Evolutionary conservation across 371 early-diverging fungal species (phyloP).

Genomic region (Mucor ambiguus): DNA sequence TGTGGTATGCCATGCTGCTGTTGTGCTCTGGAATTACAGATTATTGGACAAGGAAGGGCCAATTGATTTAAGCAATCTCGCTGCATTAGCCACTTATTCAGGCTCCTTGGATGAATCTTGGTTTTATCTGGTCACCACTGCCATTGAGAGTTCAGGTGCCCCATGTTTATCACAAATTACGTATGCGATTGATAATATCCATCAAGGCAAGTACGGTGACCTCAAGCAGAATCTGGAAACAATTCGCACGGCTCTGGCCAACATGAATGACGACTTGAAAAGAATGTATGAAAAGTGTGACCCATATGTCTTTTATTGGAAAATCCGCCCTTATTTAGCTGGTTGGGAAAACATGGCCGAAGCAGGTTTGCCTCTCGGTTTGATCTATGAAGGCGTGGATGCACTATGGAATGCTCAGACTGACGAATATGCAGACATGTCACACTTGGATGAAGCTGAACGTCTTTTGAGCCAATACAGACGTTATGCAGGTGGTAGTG

Average conservation of each 20-base stretch:
- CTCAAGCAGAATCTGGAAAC: slow-evolving; percentile 55
- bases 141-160: slow-evolving; percentile 89
- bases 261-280: slow-evolving; percentile 66
- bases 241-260: slow-evolving; percentile 60
- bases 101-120: slow-evolving; percentile 94
- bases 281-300: slow-evolving; percentile 95
- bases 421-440: slow-evolving; percentile 57
- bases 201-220: slow-evolving; percentile 49
- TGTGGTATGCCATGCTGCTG: slow-evolving; percentile 85
- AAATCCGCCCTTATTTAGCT: slow-evolving; percentile 88
- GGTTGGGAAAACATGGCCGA: slow-evolving; percentile 94
- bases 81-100: slow-evolving; percentile 82
- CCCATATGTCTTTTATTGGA: slow-evolving; percentile 95
- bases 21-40: slow-evolving; percentile 90
- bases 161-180: slow-evolving; percentile 72
- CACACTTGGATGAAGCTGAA: slow-evolving; percentile 60
- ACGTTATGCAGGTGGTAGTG: slow-evolving; percentile 92
- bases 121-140: slow-evolving; percentile 93
- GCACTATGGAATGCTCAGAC: slow-evolving; percentile 46
- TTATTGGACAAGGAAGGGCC: slow-evolving; percentile 77
- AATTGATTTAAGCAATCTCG: slow-evolving; percentile 77
- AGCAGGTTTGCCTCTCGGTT: slow-evolving; percentile 82
- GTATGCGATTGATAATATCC: slow-evolving; percentile 57
- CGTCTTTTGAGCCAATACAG: slow-evolving; percentile 61
- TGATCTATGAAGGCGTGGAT: slow-evolving; percentile 92